These are phyloP conservation scores for Umbelopsis ramanniana DNA, from an alignment of 192 early-diverging fungal genomes.

Conservation along the genomic window DNA sequence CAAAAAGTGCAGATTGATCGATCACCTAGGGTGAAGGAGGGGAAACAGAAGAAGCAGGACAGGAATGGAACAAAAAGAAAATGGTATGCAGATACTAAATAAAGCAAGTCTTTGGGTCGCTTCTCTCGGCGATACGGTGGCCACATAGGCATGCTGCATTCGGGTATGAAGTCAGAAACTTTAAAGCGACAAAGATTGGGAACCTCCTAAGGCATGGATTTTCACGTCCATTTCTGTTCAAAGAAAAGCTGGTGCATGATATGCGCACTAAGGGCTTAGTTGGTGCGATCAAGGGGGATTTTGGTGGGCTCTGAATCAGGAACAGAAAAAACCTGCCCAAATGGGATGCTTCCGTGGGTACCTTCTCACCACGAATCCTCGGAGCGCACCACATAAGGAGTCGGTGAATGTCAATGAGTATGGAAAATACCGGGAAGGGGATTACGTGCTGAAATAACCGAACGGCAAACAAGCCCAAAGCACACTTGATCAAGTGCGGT, in stretches of 20 bases:
- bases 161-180: too few relatives aligned
- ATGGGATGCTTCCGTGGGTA: background rate
- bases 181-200: too few relatives aligned
- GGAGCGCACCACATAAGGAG: background rate
- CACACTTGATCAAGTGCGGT: background rate
- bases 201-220: too few relatives aligned
- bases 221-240: too few relatives aligned
- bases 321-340: background rate
- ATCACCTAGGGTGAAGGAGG: background rate
- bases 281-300: background rate
- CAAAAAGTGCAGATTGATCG: slow-evolving; percentile 1
- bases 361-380: background rate
- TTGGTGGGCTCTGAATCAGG: background rate
- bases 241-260: too few relatives aligned
- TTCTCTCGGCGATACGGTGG: background rate
- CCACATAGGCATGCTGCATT: background rate
- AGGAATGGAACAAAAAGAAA: background rate
- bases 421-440: background rate
- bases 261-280: background rate
- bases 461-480: background rate
- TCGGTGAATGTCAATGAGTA: background rate
- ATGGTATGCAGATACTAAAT: background rate
- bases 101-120: background rate
- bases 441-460: background rate
- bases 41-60: background rate